These are phyloP conservation scores for Tribonema minus DNA, from an alignment of 108 stramenopile genomes.

Conservation along the genomic window DNA sequence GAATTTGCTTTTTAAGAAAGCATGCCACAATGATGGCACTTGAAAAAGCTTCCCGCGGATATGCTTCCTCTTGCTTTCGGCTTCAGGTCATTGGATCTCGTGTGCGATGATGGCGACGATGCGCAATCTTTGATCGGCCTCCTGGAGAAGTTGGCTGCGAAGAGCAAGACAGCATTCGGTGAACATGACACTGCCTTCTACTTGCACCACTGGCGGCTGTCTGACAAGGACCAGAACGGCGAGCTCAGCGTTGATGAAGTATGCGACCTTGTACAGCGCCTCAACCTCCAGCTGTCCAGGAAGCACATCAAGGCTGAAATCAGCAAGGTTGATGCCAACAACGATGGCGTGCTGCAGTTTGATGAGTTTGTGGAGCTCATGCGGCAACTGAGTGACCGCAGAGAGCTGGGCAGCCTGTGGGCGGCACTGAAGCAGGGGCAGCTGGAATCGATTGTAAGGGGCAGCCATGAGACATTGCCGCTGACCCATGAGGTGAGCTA, in stretches of 20 bases:
- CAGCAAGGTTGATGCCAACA: slow-evolving; percentile 50
- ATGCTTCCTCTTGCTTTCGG: neutral
- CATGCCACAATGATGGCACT: no score
- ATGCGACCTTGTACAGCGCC: neutral
- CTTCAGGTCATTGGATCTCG: neutral
- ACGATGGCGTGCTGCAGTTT: slow-evolving; percentile 53
- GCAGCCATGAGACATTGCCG: no score
- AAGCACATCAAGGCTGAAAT: neutral
- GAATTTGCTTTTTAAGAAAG: no score
- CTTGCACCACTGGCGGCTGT: neutral
- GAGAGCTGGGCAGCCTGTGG: slow-evolving; percentile 4
- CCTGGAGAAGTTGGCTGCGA: neutral
- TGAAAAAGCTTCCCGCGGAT: neutral
- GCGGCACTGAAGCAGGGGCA: neutral
- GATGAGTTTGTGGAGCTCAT: slow-evolving; percentile 48
- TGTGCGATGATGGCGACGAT: neutral
- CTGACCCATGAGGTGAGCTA: no score
- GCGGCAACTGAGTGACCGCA: neutral
- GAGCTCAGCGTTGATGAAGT: neutral
- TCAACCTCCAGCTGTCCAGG: neutral
- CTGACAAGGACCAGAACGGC: neutral
- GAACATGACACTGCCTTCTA: neutral
- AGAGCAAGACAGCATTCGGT: neutral
- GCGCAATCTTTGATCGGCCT: neutral
- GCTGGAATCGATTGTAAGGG: no score